These are phyloP conservation scores for Bremia lactucae DNA, from an alignment of 352 stramenopile species.

Conservation along the genomic window DNA sequence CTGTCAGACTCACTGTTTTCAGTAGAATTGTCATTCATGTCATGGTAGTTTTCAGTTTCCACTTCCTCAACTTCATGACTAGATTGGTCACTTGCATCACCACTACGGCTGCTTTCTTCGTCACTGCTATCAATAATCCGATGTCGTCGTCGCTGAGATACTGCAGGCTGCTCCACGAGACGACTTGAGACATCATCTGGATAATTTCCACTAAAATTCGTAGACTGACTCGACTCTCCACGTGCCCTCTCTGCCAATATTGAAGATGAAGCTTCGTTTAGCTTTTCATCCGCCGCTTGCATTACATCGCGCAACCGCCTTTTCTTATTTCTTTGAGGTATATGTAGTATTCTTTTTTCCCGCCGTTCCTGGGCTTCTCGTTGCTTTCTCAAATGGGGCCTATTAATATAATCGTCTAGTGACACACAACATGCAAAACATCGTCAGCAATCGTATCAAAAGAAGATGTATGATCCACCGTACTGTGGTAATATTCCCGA, in stretches of 20 bases:
- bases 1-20: not conserved
- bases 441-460: not conserved
- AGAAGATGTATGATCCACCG: not conserved
- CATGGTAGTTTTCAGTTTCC: not conserved
- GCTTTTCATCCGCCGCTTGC: not conserved
- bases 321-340: not conserved
- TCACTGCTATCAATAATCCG: slow-evolving; percentile 33
- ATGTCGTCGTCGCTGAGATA: slow-evolving; percentile 16
- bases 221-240: slow-evolving; percentile 6
- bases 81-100: not conserved
- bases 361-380: slow-evolving; percentile 6
- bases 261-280: not conserved
- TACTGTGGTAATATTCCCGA: slow-evolving; percentile 63
- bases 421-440: not conserved
- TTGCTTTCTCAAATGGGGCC: slow-evolving; percentile 22
- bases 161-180: not conserved
- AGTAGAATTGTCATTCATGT: not conserved
- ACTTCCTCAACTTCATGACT: slow-evolving; percentile 1
- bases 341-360: slow-evolving; percentile 1
- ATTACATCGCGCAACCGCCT: not conserved
- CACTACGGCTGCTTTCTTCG: slow-evolving; percentile 20
- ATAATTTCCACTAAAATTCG: too few relatives aligned
- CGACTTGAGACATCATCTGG: not conserved
- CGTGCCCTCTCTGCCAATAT: too few relatives aligned
- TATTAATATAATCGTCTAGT: slow-evolving; percentile 49